Base-by-base conservation (phyloP, 2,329 filamentous ascomycete species). In the Colletotrichum sp. region DNA sequence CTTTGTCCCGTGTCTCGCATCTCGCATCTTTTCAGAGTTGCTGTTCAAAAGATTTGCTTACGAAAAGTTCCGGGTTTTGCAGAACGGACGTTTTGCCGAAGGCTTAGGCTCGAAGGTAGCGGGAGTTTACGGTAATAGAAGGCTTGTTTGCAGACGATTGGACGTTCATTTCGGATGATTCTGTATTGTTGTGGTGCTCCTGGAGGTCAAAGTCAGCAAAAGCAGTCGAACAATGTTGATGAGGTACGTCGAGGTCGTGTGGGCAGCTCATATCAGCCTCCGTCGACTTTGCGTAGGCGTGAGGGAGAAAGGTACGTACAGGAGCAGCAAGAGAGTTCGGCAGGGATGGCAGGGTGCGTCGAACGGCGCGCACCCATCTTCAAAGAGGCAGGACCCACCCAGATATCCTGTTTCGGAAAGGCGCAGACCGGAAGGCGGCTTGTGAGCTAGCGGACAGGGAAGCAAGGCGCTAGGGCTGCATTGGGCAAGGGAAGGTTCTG, bases 381-480 rank as follows among this genome's bases (percentile, higher is more conserved):
- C 30, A 30, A 10, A 60, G 52, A 60, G 58, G 32, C 18, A 21
- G 9, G 16, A 28, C 28, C n/a, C 64, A 52, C 21, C 24, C 5
- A 15, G 5, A n/a, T 58, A 15, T 36, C 61, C 52, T 21, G 21
- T 60, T 48, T n/a, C 28, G 52, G 61, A 66, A 30, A 66, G 57
- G 67, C 61, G 60, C 60, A 52, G 34, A 16, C 34, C 48, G 36
- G 67, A 66, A 26, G 28, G 48, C 36, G 60, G 61, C 67, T 66
- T 66, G 24, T 32, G 55, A 18, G 16, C n/a, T 58, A 65, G 43
- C n/a, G 43, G 30, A n/a, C 57, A 48, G 16, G 43, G 67, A 43
- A 71, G 66, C 43, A 34, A 74, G 67, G 30, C 34, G 52, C 67
- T 72, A 72, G 61, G 67, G 61, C 72, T 72, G 72, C 67, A 38